Percentiles rank a stretch among this genome's conserved stretches.
These are phyloP conservation scores for Fusarium sp. DNA, from an alignment of 2,329 filamentous ascomycete genomes.

Conservation along the genomic window DNA sequence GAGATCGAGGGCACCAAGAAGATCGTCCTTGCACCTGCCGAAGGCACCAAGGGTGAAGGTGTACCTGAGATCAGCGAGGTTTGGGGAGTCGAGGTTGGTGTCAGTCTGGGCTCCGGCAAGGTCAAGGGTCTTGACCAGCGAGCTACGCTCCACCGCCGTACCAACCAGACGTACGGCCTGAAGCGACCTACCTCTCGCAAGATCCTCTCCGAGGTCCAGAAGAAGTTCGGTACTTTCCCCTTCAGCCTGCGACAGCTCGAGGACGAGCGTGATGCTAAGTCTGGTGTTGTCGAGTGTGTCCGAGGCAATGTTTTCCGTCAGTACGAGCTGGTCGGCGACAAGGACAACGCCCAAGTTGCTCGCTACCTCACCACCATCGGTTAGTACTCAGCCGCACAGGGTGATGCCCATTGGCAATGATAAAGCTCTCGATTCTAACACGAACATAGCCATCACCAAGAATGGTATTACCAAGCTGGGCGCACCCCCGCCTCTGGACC, in stretches of 20 bases:
- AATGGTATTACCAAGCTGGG: constrained; percentile 93
- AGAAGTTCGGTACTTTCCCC: constrained; percentile 98
- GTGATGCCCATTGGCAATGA: background rate
- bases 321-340: constrained; percentile 96
- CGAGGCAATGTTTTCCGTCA: constrained; percentile 92
- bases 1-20: constrained; percentile 99
- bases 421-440: constrained; percentile 28
- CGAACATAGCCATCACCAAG: constrained; percentile 87
- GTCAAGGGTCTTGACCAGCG: constrained; percentile 92
- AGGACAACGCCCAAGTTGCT: constrained; percentile 88
- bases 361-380: constrained; percentile 92
- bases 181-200: constrained; percentile 96
- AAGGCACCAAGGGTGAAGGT: constrained; percentile 93
- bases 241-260: constrained; percentile 98
- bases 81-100: constrained; percentile 97
- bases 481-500: constrained; percentile 81
- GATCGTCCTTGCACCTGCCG: constrained; percentile 90
- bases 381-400: constrained; percentile 66
- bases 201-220: constrained; percentile 93
- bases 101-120: constrained; percentile 93
- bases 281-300: constrained; percentile 94
- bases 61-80: constrained; percentile 91
- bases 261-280: constrained; percentile 97
- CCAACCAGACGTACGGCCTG: constrained; percentile 89
- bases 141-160: constrained; percentile 93